Evolutionary conservation across 441 rosid genomes (phyloP).

Genomic region (Erodium texanum): DNA sequence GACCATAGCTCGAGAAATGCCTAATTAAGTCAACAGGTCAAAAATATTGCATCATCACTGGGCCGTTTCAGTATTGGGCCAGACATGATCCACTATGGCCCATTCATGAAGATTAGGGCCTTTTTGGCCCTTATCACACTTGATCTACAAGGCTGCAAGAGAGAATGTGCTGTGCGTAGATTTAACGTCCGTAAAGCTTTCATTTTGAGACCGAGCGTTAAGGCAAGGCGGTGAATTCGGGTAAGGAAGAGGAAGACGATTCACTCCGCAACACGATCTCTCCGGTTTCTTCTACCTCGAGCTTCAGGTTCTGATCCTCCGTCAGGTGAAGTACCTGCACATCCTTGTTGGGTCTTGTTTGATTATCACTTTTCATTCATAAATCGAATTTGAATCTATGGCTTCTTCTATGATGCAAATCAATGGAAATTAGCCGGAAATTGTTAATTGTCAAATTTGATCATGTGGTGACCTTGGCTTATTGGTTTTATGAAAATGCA

Average conservation of each 20-base stretch:
- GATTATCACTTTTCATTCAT: no score
- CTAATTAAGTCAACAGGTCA: not conserved
- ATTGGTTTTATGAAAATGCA: no score
- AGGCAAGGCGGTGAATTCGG: not conserved
- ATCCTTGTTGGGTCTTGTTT: no score
- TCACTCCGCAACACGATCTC: not conserved
- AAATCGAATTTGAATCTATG: no score
- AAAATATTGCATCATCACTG: not conserved
- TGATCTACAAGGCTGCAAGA: no score
- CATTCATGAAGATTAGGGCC: not conserved
- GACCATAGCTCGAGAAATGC: not conserved
- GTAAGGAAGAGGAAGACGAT: not conserved
- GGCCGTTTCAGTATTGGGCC: not conserved
- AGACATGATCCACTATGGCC: not conserved
- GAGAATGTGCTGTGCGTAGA: conserved; percentile 2
- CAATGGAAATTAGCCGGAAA: no score
- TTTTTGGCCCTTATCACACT: no score
- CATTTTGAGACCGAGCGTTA: not conserved
- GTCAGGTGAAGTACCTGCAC: not conserved
- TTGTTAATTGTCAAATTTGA: no score
- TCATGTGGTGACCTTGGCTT: no score
- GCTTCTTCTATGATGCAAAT: no score
- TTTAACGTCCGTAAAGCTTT: not conserved
- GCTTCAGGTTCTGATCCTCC: not conserved
- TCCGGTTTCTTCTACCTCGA: not conserved